These are phyloP conservation scores for Crotalaria pallida DNA, from an alignment of 306 rosid genomes.

Conservation along the genomic window DNA sequence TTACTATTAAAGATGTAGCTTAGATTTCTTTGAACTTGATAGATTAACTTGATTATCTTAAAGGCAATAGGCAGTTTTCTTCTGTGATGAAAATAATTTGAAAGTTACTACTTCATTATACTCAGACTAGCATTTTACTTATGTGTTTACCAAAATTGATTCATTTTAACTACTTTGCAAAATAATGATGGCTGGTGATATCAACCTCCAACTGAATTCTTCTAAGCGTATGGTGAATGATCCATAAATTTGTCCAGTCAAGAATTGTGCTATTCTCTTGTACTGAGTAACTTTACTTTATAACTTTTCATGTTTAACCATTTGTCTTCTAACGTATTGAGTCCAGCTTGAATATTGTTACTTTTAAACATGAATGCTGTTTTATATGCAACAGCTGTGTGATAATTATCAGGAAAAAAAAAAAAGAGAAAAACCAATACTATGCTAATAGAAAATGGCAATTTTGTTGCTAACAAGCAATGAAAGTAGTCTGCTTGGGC, in stretches of 20 bases:
- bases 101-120: neutral
- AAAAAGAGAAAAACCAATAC: neutral
- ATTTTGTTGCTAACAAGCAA: neutral
- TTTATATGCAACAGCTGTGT: neutral
- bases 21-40: conserved; percentile 9
- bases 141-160: neutral
- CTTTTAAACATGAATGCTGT: neutral
- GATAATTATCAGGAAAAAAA: neutral
- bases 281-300: neutral
- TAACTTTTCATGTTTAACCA: neutral
- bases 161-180: neutral
- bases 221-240: neutral
- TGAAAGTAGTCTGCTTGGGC: neutral
- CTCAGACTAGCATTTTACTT: neutral
- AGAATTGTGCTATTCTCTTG: too few relatives aligned
- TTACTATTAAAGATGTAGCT: neutral
- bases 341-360: too few relatives aligned
- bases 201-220: neutral
- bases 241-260: neutral
- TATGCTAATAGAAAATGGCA: neutral
- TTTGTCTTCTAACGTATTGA: neutral
- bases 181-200: neutral
- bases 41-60: neutral
- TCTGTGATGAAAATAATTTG: neutral
- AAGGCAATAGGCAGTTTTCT: neutral